A percentile compares a stretch with the other conserved stretches of the same genome.
These are phyloP conservation scores for Aquilaria malaccensis DNA, from an alignment of 345 rosid genomes.

Conservation along the genomic window DNA sequence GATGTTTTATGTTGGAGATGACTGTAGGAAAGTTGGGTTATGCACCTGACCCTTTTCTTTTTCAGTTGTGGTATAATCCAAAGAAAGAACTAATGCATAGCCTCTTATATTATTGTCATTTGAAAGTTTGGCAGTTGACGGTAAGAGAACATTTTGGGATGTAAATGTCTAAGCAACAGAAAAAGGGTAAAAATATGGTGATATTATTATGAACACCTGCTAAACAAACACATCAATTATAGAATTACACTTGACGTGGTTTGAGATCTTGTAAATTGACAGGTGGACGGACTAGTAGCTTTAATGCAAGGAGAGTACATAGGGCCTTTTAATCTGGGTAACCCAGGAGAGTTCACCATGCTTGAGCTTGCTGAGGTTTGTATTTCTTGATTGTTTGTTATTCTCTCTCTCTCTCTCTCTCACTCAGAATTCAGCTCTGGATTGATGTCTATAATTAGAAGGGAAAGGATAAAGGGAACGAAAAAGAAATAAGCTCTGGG, in stretches of 20 bases:
- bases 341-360: slow-evolving; percentile 99
- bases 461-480: neutral
- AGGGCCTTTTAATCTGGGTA: slow-evolving; percentile 96
- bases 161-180: neutral
- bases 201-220: neutral
- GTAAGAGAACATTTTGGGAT: too few species aligned
- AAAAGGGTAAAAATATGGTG: neutral
- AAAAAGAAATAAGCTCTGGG: slow-evolving; percentile 5
- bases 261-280: slow-evolving; percentile 10
- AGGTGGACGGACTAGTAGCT: slow-evolving; percentile 92
- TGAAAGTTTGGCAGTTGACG: too few species aligned
- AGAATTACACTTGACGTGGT: neutral
- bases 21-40: too few species aligned
- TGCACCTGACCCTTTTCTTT: neutral
- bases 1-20: neutral
- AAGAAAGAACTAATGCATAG: neutral
- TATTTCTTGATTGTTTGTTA: slow-evolving; percentile 6
- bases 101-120: too few species aligned
- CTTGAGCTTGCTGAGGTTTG: slow-evolving; percentile 96
- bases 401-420: neutral
- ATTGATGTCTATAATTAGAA: neutral
- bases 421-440: neutral
- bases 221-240: neutral
- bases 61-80: neutral
- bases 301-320: slow-evolving; percentile 90